Conservation (phyloP, 345 rosid species). For the Brassica carinata region DNA sequence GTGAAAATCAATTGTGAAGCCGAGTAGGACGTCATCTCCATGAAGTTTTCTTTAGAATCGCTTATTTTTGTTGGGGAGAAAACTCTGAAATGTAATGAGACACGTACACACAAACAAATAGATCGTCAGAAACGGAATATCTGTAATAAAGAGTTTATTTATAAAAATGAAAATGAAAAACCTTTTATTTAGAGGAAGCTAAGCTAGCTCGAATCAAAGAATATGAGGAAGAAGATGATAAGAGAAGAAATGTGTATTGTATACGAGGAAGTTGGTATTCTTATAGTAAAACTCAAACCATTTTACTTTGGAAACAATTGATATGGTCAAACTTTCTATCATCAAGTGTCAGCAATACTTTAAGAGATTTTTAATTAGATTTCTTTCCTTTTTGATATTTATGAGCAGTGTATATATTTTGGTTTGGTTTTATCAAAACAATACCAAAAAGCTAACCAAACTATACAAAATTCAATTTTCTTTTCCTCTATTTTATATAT, state of each 20-base stretch:
- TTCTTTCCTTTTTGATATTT: background rate
- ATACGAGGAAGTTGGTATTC: background rate
- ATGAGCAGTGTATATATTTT: background rate
- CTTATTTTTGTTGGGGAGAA: background rate
- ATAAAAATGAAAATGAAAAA: background rate
- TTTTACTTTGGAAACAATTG: constrained; percentile 16
- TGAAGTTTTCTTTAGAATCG: constrained; percentile 6
- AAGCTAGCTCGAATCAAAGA: background rate
- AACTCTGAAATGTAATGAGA: background rate
- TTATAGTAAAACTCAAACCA: background rate
- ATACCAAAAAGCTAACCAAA: background rate
- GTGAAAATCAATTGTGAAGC: background rate
- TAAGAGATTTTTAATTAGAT: too few relatives aligned
- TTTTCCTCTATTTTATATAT: too few relatives aligned
- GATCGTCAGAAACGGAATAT: background rate
- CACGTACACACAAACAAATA: background rate
- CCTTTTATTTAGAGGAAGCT: background rate
- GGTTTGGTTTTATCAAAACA: background rate
- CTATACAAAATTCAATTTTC: background rate
- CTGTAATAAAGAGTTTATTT: background rate
- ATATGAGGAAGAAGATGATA: background rate
- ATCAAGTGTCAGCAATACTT: background rate
- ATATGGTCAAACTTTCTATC: constrained; percentile 31
- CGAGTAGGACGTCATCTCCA: background rate
- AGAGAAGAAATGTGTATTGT: background rate